Conservation (phyloP, 768 basidiomycete genomes). For the Mycena leptocephala region DNA sequence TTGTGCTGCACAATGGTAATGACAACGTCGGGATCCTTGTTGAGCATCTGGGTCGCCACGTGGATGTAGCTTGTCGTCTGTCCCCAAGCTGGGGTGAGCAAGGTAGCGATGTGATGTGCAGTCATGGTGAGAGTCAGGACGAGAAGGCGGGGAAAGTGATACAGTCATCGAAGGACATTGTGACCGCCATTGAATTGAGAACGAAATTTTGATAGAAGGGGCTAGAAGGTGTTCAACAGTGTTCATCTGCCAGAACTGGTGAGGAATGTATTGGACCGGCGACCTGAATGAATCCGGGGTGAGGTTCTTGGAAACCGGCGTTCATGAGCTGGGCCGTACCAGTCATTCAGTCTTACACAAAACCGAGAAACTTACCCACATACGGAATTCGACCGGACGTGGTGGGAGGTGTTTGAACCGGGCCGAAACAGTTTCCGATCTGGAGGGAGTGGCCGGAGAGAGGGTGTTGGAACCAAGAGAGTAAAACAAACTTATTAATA, state of each 20-base stretch:
- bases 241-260: not conserved
- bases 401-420: too few relatives aligned
- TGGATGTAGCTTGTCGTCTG: conserved; percentile 15
- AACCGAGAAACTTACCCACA: too few relatives aligned
- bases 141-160: too few relatives aligned
- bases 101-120: conserved; percentile 20
- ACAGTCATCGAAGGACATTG: too few relatives aligned
- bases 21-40: conserved; percentile 17
- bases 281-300: not conserved
- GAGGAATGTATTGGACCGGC: not conserved
- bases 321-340: not conserved
- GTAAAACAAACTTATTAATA: too few relatives aligned
- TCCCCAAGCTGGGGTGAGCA: conserved; percentile 22
- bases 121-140: not conserved
- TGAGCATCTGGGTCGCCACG: conserved; percentile 11
- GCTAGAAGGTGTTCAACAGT: not conserved
- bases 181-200: not conserved
- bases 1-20: conserved; percentile 28
- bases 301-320: not conserved
- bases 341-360: not conserved
- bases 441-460: too few relatives aligned
- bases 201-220: too few relatives aligned
- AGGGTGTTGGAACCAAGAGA: too few relatives aligned
- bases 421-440: too few relatives aligned
- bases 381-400: too few relatives aligned